phyloP scores from a whole-genome alignment of 805 yeast species.

The Saturnispora gosingensis region DNA sequence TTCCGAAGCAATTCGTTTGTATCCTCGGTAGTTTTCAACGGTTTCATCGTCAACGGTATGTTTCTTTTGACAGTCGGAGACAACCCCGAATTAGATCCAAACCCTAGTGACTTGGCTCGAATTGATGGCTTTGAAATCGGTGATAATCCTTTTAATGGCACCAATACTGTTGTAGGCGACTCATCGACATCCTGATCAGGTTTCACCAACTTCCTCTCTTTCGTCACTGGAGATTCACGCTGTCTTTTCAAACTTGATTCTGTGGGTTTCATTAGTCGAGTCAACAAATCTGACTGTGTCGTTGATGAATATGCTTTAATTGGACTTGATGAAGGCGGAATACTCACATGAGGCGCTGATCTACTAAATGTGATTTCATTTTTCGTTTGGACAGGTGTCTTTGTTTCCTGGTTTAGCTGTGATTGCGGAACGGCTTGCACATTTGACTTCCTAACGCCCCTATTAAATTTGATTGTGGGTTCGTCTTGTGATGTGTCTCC shows the following conservation, averaged over 20 bases:
- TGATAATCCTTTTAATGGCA: constrained; percentile 1
- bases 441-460: constrained; percentile 8
- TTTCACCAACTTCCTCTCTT: not conserved
- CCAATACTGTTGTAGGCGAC: constrained; percentile 1
- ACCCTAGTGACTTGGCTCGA: not conserved
- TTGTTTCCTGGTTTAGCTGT: not conserved
- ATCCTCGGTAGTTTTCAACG: constrained; percentile 14
- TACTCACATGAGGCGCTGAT: not conserved
- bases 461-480: constrained; percentile 23
- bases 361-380: not conserved
- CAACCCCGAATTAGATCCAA: not conserved
- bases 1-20: constrained; percentile 1
- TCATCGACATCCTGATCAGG: not conserved
- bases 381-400: not conserved
- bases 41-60: constrained; percentile 22
- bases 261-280: constrained; percentile 22
- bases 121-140: not conserved
- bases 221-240: constrained; percentile 1
- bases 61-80: constrained; percentile 5
- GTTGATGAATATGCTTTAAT: constrained; percentile 5
- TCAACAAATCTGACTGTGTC: constrained; percentile 11
- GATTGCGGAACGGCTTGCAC: not conserved
- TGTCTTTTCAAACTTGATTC: constrained; percentile 17
- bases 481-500: constrained; percentile 15
- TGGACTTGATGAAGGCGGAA: constrained; percentile 3